Evolutionary conservation across 176 grass and related monocot species (phyloP).

Genomic region (Zoysia pacifica): DNA sequence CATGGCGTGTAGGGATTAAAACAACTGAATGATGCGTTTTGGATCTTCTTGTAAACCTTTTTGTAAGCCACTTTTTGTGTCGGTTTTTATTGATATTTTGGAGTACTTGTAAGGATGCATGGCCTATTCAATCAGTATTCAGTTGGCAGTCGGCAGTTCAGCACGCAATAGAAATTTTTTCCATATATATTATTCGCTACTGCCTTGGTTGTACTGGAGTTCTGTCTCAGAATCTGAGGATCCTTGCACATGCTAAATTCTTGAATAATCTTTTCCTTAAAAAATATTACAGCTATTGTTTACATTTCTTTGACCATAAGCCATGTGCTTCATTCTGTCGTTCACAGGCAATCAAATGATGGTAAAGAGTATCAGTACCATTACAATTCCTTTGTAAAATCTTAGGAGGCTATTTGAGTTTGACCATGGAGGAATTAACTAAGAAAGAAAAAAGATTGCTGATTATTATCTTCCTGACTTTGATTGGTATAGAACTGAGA

Average conservation of each 20-base stretch:
- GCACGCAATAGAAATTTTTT: constrained; percentile 2
- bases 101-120: background rate
- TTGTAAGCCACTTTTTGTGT: no score
- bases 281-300: constrained; percentile 7
- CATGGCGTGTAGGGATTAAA: background rate
- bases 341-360: constrained; percentile 26
- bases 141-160: background rate
- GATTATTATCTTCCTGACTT: constrained; percentile 35
- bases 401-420: background rate
- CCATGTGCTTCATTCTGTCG: constrained; percentile 23
- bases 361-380: background rate
- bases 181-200: background rate
- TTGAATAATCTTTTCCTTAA: background rate
- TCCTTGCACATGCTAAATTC: constrained; percentile 17
- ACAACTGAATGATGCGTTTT: background rate
- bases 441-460: background rate
- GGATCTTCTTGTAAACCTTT: background rate
- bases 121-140: background rate
- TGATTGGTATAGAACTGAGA: background rate
- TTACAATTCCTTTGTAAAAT: background rate
- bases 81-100: no score
- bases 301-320: constrained; percentile 19
- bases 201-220: background rate
- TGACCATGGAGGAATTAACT: constrained; percentile 19
- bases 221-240: constrained; percentile 11